These are phyloP conservation scores for Coemansia guatemalensis DNA, from an alignment of 192 early-diverging fungal species.

Conservation along the genomic window DNA sequence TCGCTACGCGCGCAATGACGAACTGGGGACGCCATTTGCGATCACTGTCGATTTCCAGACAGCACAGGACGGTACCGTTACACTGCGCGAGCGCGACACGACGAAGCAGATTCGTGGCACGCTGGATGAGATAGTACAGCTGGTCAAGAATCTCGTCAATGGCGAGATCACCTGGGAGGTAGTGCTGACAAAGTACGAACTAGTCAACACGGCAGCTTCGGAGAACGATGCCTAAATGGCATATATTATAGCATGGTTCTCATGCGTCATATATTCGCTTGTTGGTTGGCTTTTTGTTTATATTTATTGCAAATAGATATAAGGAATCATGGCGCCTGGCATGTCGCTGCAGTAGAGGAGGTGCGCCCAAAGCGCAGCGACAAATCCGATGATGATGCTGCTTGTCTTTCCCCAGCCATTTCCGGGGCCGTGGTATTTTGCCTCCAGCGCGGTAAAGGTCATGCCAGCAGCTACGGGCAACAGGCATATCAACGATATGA, in stretches of 20 bases:
- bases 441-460: constrained; percentile 33
- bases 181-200: constrained; percentile 67
- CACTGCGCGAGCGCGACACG: constrained; percentile 94
- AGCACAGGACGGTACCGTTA: constrained; percentile 89
- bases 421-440: constrained; percentile 37
- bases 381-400: constrained; percentile 23
- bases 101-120: constrained; percentile 90
- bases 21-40: constrained; percentile 95
- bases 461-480: constrained; percentile 38
- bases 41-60: constrained; percentile 99
- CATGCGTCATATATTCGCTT: not conserved
- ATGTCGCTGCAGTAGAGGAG: constrained; percentile 39
- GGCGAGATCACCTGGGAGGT: constrained; percentile 73
- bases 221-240: not conserved
- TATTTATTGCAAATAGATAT: constrained; percentile 5
- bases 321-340: constrained; percentile 9
- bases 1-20: constrained; percentile 97
- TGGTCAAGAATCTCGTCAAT: constrained; percentile 74
- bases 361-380: constrained; percentile 42
- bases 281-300: not conserved
- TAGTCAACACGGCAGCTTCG: constrained; percentile 52
- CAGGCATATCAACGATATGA: constrained; percentile 34
- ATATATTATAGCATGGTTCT: not conserved
- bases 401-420: constrained; percentile 39
- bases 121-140: constrained; percentile 65